Evolutionary conservation across 495 filamentous ascomycete genomes (phyloP).

Genomic region (Hyaloscypha bicolor): DNA sequence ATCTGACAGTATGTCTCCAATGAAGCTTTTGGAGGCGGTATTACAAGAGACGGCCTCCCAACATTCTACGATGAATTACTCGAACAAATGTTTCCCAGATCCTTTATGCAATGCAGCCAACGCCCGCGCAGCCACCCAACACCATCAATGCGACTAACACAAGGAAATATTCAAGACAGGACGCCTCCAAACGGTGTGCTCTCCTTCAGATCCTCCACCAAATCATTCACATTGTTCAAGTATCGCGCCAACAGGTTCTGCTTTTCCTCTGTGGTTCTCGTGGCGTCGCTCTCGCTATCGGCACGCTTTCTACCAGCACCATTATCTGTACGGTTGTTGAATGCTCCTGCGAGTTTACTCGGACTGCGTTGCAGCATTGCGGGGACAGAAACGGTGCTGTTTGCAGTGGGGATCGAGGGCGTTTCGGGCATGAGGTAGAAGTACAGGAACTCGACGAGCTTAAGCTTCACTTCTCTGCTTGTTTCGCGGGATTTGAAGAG

Average conservation of each 20-base stretch:
- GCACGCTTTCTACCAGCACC: constrained; percentile 31
- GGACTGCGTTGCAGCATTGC: constrained; percentile 67
- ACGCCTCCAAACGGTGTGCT: constrained; percentile 68
- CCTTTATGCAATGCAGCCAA: constrained; percentile 19
- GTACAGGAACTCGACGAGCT: constrained; percentile 89
- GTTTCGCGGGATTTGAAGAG: constrained; percentile 87
- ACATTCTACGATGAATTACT: constrained; percentile 15
- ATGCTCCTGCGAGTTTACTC: constrained; percentile 64
- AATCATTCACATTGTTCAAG: constrained; percentile 85
- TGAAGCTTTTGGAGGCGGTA: constrained; percentile 10
- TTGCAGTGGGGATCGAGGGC: constrained; percentile 54
- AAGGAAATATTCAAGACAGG: constrained; percentile 39
- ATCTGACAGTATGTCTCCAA: constrained; percentile 4
- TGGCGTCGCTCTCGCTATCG: constrained; percentile 44
- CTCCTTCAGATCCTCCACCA: constrained; percentile 88
- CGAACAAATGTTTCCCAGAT: constrained; percentile 19
- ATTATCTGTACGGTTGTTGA: constrained; percentile 34
- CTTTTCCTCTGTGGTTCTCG: constrained; percentile 82
- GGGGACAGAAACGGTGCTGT: constrained; percentile 34
- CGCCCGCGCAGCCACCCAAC: constrained; percentile 19
- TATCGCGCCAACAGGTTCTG: constrained; percentile 79
- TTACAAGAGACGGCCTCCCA: constrained; percentile 13
- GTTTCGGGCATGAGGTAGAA: constrained; percentile 97
- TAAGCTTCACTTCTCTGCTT: constrained; percentile 84
- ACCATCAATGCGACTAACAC: constrained; percentile 18